Base-by-base conservation (phyloP, 2,329 filamentous ascomycete genomes). In the Ceratocystis cacaofunesta region DNA sequence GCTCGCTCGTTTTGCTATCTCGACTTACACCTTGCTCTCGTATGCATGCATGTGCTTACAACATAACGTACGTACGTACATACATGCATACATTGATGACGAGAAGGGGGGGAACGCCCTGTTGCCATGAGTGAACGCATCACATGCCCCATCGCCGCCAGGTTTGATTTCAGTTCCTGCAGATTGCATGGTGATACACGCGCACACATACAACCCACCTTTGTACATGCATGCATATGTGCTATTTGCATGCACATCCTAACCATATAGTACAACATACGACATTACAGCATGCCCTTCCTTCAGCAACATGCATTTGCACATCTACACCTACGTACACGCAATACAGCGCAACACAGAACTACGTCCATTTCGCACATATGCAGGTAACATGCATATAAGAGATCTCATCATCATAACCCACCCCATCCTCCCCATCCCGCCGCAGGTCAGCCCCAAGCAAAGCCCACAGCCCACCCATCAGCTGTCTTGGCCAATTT, bases 401-500 rank as follows among this genome's bases (percentile, higher is more conserved):
- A 36, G 55, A 36, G 55, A 58, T 58, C 55, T 58, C 55, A 58
- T 58, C 55, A 58, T 58, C 17, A 36, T 36, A 25, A 52, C 48
- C 22, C 22, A 25, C 22, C 48, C 25, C 19, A 52, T 52, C 52
- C 32, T 36, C 32, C 32, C 10, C 36, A 4, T 41, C 36, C 36
- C 55, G 28, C 55, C 28, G 55, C 55, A 58, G 55, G 30, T n/a
- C 12, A 58, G 28, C 55, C 55, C 55, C 52, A 32, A 32, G 52
- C 36, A 41, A 41, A 41, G 3, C 52, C 52, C 52, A 57, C 28
- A 30, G 30, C 52, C n/a, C 55, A 19, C 52, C n/a, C 55, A 30
- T 58, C 55, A 58, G 55, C 55, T 58, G 55, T 8, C 55, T 58
- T 58, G 55, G 28, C 55, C 32, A 58, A 58, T 32, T 58, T n/a